Evolutionary conservation across 2,329 filamentous ascomycete genomes (phyloP), one percentile per base, ranked within the genome.

Genomic region (Colletotrichum destructivum): DNA sequence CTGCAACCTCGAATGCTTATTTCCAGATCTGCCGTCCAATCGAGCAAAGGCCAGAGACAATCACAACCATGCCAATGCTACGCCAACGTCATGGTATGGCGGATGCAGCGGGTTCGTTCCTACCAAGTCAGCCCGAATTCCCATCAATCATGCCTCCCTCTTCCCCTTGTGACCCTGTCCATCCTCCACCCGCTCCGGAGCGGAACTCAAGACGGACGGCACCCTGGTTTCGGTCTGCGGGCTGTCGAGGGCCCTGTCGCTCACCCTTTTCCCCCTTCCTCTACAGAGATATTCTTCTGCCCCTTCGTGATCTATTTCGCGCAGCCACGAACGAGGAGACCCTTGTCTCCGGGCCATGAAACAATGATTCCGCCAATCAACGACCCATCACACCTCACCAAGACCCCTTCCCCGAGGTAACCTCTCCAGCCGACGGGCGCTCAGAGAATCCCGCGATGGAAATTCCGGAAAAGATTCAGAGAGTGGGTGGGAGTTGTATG

Each of bases 301-400:
- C 64, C 47, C 57, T 62, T 59, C 38, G 57, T 54, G 52, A 57
- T 68, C 65, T 63, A 62, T 68, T 52, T 68, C 44, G 64, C 56
- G 59, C 69, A 68, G 57, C 42, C 47, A 52, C 16, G 47, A 26
- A 55, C 60, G 47, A 54, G 60, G 21, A 61, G 61, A 59, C 61
- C 60, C 60, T 49, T 55, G 60, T 70, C 66, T 35, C 40, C 55
- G 54, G 61, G 40, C 54, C 52, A 49, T 64, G 69, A 65, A 65
- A 61, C 31, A 66, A 65, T 60, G 46, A 70, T 72, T 72, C 66
- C 69, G 54, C 69, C 69, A 72, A 72, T 72, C 69, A 72, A 31
- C 55, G 55, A 23, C 54, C 38, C 42, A 49, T 46, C 8, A 60
- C 40, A 72, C 65, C 65, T 21, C 55, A 65, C 55, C 42, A 15